Evolutionary conservation across 1,284 basidiomycete genomes (phyloP).

Genomic region (Meira miltonrushii): DNA sequence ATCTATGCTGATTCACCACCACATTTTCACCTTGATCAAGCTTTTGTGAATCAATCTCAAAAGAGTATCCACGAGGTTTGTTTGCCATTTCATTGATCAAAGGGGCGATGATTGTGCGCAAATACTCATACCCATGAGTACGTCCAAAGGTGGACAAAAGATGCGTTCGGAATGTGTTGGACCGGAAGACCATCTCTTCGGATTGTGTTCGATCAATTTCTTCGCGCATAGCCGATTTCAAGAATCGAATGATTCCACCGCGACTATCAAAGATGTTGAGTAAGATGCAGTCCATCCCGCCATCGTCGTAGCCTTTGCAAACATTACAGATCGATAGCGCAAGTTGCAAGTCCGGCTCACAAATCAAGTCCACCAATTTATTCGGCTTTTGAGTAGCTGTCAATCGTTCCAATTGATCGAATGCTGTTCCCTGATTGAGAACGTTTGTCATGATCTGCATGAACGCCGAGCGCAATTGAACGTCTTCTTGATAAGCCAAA

Average conservation of each 20-base stretch:
- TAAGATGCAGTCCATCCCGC: conserved; percentile 33
- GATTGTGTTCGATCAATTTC: conserved; percentile 39
- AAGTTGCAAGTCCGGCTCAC: conserved; percentile 36
- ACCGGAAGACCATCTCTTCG: conserved; percentile 48
- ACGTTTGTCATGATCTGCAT: conserved; percentile 82
- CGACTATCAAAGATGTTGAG: conserved; percentile 44
- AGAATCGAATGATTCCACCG: conserved; percentile 41
- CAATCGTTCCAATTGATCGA: conserved; percentile 44
- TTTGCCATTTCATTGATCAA: conserved; percentile 42
- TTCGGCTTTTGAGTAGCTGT: conserved; percentile 28
- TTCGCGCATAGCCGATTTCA: conserved; percentile 38
- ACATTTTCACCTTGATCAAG: conserved; percentile 36
- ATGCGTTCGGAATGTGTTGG: conserved; percentile 44
- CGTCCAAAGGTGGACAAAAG: conserved; percentile 39
- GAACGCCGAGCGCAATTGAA: conserved; percentile 71
- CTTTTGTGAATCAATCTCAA: conserved; percentile 42
- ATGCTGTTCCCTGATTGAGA: conserved; percentile 63
- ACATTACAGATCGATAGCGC: conserved; percentile 41
- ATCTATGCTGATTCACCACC: conserved; percentile 31
- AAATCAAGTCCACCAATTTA: conserved; percentile 37
- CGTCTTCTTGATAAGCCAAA: conserved; percentile 71
- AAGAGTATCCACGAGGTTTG: conserved; percentile 39
- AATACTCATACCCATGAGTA: conserved; percentile 48
- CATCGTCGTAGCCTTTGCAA: conserved; percentile 33
- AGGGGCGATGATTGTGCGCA: conserved; percentile 43